Evolutionary conservation across 495 filamentous ascomycete genomes (phyloP), one percentile per base, ranked within the genome.

Genomic region (Hyaloscypha variabilis): DNA sequence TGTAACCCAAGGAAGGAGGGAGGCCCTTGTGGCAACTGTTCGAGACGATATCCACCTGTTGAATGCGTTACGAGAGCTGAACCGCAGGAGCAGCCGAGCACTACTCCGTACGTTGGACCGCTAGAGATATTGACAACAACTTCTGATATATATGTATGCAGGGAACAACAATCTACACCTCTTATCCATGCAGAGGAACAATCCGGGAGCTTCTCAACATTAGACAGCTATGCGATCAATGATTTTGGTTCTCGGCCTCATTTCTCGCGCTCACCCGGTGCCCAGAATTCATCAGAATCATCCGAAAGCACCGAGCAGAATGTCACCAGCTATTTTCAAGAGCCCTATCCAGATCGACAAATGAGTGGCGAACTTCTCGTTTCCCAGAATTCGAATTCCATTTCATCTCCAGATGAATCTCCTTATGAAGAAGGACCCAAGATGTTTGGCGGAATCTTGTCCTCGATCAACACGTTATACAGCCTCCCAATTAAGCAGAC

Each of bases 381-480:
- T 1, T 46, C 51, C 10, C 11, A 6, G 19, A 59, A 53, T 17
- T 24, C 25, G 19, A 59, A 14, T 19, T 58, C 36, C 46, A 6
- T 50, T 31, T 8, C 26, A 14, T 26, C n/a, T 58, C 29, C 54
- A 28, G 14, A 14, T 28, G 24, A 58, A 34, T 25, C 25, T 54
- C 49, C 36, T 24, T 49, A 23, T n/a, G 54, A 25, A 52, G 54
- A 25, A 52, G 53, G 21, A 25, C 63, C 63, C 8, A 58, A 34
- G 26, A 25, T 39, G 11, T 51, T 65, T 29, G 72, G 70, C 8
- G 72, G 72, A 8, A 52, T 72, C 3, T 30, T 74, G 46, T 65
- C 52, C 6, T 50, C 55, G 4, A 64, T 74, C 31, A 72, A 66
- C 60, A 70, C 66, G 29, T 23, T 70, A 31, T 58, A 70, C 42